Base-by-base conservation (phyloP, 768 basidiomycete genomes). In the Naganishia vaughanmartiniae region DNA sequence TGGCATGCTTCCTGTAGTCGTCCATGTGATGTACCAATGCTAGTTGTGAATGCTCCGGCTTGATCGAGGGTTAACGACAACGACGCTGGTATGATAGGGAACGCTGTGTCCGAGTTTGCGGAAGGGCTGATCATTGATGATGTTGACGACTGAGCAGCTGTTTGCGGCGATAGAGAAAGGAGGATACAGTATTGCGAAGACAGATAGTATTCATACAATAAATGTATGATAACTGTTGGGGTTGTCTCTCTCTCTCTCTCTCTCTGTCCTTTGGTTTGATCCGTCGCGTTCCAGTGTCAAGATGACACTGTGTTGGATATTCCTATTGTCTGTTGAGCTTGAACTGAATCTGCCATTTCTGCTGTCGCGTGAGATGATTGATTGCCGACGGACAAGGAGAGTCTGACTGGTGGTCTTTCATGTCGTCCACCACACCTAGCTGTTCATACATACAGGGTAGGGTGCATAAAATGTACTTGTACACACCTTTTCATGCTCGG, bases 281-380 rank as follows among this genome's bases (percentile, higher is more conserved):
- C 6, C 42, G 42, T 15, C 10, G 2, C 15, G 42, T 42, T 42
- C 2, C 42, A 42, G 48, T 51, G 48, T 51, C 48, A 24, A 26
- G n/a, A 12, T 51, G 21, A 15, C 48, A 51, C 48, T 51, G 14
- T 42, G 17, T 42, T 42, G 17, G 45, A 15, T 21, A 51, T 51
- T 51, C 24, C 48, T 51, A 51, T 51, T 51, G 48, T 51, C 48
- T 51, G 39, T 42, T n/a, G n/a, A n/a, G n/a, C 48, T 21, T 46
- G 14, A 5, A 46, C 5, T 17, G 15, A 15, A 46, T 5, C 45
- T 17, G 45, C 15, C 45, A 46, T 46, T 36, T 21, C 45, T 15
- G 45, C 46, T 46, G 9, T 46, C 36, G 5, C 36, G 5, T n/a
- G n/a, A n/a, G n/a, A n/a, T n/a, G n/a, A n/a, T n/a, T n/a, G n/a